A percentile compares a stretch with the other conserved stretches of the same genome.
These are phyloP conservation scores for Blumeria graminis DNA, from an alignment of 2,329 filamentous ascomycete species.

Conservation along the genomic window DNA sequence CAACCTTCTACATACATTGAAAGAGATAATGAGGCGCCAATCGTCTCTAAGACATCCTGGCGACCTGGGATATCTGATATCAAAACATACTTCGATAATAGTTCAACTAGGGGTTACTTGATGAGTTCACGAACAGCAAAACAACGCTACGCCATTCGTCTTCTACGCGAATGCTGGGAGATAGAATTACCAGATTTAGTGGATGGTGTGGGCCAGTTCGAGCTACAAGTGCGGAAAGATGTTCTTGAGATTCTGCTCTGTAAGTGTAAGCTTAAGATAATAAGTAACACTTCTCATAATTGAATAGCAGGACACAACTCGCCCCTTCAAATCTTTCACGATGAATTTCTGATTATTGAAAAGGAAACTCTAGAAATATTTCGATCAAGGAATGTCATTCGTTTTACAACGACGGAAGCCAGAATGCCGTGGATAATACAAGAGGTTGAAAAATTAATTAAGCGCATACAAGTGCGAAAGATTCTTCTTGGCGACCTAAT, in stretches of 20 bases:
- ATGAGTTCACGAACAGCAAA: constrained; percentile 12
- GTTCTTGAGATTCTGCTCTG: constrained; percentile 13
- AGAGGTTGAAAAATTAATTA: constrained; percentile 8
- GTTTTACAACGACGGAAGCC: constrained; percentile 10
- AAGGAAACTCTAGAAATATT: constrained; percentile 12
- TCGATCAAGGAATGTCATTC: constrained; percentile 8
- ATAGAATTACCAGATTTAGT: constrained; percentile 12
- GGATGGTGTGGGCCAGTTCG: constrained; percentile 13
- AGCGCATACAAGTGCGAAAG: constrained; percentile 5
- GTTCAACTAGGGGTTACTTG: constrained; percentile 10
- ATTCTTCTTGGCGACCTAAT: constrained; percentile 7
- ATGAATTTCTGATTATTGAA: constrained; percentile 6
- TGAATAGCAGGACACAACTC: constrained; percentile 6
- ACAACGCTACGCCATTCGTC: constrained; percentile 9
- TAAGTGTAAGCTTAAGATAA: constrained; percentile 5
- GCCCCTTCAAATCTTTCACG: constrained; percentile 9
- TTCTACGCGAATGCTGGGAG: constrained; percentile 14
- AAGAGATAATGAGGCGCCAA: constrained; percentile 1
- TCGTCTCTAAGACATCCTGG: constrained; percentile 11
- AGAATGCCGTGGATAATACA: constrained; percentile 9
- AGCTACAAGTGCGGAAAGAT: constrained; percentile 8
- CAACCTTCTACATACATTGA: neutral
- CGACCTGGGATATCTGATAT: constrained; percentile 9
- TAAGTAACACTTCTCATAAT: neutral
- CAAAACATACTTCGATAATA: constrained; percentile 8